Percentiles rank a stretch among this genome's conserved stretches.
These are phyloP conservation scores for Adansonia gregorii DNA, from an alignment of 441 rosid genomes.

Conservation along the genomic window DNA sequence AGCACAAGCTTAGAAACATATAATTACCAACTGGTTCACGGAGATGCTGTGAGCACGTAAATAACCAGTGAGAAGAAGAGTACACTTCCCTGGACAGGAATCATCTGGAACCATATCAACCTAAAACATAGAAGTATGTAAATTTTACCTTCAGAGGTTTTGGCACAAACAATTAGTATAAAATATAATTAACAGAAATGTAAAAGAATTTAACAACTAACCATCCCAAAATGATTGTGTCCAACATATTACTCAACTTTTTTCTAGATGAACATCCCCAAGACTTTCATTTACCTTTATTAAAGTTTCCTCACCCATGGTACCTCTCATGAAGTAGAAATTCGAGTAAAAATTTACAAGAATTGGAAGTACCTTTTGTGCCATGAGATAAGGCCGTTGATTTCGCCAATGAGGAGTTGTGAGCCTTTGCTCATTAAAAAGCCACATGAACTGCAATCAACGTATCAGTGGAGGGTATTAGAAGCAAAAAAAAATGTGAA, in stretches of 20 bases:
- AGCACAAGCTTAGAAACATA: constrained; percentile 29
- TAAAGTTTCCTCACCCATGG: not conserved
- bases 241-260: not conserved
- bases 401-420: constrained; percentile 86
- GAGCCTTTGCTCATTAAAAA: constrained; percentile 83
- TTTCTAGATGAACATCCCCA: not conserved
- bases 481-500: constrained; percentile 13
- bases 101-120: constrained; percentile 59
- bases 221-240: constrained; percentile 3
- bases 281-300: constrained; percentile 10
- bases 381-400: constrained; percentile 74
- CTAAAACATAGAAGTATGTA: constrained; percentile 35
- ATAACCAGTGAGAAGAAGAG: constrained; percentile 77
- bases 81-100: constrained; percentile 58
- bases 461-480: constrained; percentile 10
- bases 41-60: constrained; percentile 71
- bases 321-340: not conserved
- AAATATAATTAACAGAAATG: constrained; percentile 9
- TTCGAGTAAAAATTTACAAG: not conserved
- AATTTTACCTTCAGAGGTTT: not conserved
- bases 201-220: not conserved
- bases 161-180: not conserved
- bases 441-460: constrained; percentile 75
- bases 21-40: constrained; percentile 87
- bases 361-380: constrained; percentile 62